Percentiles rank a stretch among this genome's conserved stretches.
phyloP scores from a whole-genome alignment of 345 rosid species.

The Eucalyptus sp. region DNA sequence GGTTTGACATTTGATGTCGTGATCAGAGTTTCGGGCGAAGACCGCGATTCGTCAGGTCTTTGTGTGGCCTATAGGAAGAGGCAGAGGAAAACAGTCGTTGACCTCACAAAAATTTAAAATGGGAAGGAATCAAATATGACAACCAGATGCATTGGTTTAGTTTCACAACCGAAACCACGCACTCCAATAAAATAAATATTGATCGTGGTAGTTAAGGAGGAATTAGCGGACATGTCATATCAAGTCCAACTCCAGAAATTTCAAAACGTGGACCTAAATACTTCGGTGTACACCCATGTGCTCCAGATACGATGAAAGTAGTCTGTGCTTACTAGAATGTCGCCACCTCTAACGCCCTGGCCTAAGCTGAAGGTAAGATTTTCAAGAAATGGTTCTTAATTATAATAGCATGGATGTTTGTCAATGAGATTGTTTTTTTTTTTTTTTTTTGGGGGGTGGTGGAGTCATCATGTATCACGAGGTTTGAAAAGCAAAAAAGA shows the following conservation, averaged over 20 bases:
- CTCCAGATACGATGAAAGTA: neutral
- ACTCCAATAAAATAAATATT: neutral
- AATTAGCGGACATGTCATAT: neutral
- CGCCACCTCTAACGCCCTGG: neutral
- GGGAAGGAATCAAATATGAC: neutral
- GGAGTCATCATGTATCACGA: neutral
- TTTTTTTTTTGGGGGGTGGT: accelerated
- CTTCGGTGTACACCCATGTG: neutral
- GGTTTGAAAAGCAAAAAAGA: neutral
- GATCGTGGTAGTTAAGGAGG: neutral
- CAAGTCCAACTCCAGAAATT: neutral
- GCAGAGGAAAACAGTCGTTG: neutral
- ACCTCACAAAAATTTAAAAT: neutral
- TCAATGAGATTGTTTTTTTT: neutral
- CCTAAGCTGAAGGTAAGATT: neutral
- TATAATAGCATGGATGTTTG: neutral
- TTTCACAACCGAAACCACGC: neutral
- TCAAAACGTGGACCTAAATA: neutral
- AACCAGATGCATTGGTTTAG: neutral
- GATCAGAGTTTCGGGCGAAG: neutral
- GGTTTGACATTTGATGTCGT: neutral
- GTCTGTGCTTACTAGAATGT: neutral
- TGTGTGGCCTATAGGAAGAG: neutral
- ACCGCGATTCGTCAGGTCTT: neutral
- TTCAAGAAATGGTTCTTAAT: neutral